Evolutionary conservation across 208 protist species (phyloP), one percentile per base, ranked within the genome.

Genomic region (Acanthamoeba royreba): DNA sequence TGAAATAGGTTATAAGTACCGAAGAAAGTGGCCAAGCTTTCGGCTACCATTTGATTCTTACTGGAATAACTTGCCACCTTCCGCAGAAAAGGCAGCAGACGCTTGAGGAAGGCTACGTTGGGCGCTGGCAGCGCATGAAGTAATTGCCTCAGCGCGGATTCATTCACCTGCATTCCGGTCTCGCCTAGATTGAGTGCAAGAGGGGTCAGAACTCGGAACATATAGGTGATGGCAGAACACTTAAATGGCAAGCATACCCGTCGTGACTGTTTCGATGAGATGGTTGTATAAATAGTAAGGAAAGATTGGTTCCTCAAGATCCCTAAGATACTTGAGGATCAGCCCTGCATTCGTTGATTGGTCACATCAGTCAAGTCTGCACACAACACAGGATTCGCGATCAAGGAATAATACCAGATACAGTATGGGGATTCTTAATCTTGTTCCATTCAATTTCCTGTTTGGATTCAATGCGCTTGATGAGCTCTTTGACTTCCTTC

Each of bases 1-100:
- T 13, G 38, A 31, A 1, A 13, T 38, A 25, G n/a, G 61, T 1
- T n/a, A 2, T 38, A 2, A 5, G 25, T 35, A 83, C 72, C 72
- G 72, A 83, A 83, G 38, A 83, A 83, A 45, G 72, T 83, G 72
- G 72, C 72, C 13, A 83, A 45, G 72, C 72, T 83, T 33, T 83
- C 72, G 72, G 72, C 43, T 3, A 83, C 72, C 11, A 83, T 17
- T 45, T 83, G 72, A 45, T 83, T 83, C 43, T 83, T 83, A 45
- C 42, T 52, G 25, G 42, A 52, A 19, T 83, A 31, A 4, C 43
- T 3, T 15, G 72, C 72, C 9, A 83, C 72, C n/a, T 83, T 17
- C 7, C 72, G 40, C 17, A 83, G 42, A 45, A 83, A 83, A 25
- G 72, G 72, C 25, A 83, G 72, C 1, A 83, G 42, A n/a, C 72